Percentiles rank a stretch among this genome's conserved stretches.
Conservation (phyloP, 2,329 filamentous ascomycete genomes). For the Sclerotinia borealis region DNA sequence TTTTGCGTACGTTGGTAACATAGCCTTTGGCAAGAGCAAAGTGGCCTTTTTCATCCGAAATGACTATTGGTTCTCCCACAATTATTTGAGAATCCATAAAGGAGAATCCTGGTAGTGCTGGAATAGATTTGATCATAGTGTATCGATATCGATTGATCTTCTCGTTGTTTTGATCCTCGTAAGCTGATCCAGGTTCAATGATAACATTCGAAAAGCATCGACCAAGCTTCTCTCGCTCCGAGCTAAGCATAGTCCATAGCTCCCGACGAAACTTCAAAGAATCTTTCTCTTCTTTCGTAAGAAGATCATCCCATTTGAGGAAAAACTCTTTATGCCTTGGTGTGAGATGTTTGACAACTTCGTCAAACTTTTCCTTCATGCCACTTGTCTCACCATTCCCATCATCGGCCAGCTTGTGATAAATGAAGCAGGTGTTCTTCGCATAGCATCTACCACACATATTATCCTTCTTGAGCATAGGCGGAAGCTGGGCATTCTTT, state of each 20-base stretch:
- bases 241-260: slow-evolving; percentile 92
- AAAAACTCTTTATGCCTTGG: slow-evolving; percentile 76
- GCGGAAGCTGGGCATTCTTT: slow-evolving; percentile 70
- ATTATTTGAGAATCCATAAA: slow-evolving; percentile 87
- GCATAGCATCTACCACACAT: slow-evolving; percentile 86
- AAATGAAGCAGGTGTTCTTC: slow-evolving; percentile 84
- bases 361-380: slow-evolving; percentile 74
- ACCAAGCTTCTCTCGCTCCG: slow-evolving; percentile 78
- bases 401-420: slow-evolving; percentile 83
- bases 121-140: slow-evolving; percentile 67
- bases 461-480: slow-evolving; percentile 77
- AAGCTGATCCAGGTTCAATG: slow-evolving; percentile 69
- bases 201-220: slow-evolving; percentile 86
- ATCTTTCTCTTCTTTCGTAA: slow-evolving; percentile 93
- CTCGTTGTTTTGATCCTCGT: slow-evolving; percentile 60
- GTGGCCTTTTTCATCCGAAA: slow-evolving; percentile 91
- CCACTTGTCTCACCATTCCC: slow-evolving; percentile 77
- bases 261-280: slow-evolving; percentile 81
- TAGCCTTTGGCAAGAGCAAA: slow-evolving; percentile 93
- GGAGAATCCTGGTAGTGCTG: slow-evolving; percentile 58
- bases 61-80: slow-evolving; percentile 86
- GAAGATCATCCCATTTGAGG: slow-evolving; percentile 84
- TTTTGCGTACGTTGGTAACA: slow-evolving; percentile 69
- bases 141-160: slow-evolving; percentile 93
- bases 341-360: slow-evolving; percentile 72